Base-by-base conservation (phyloP, 768 basidiomycete species). In the Kwoniella botswanensis region DNA sequence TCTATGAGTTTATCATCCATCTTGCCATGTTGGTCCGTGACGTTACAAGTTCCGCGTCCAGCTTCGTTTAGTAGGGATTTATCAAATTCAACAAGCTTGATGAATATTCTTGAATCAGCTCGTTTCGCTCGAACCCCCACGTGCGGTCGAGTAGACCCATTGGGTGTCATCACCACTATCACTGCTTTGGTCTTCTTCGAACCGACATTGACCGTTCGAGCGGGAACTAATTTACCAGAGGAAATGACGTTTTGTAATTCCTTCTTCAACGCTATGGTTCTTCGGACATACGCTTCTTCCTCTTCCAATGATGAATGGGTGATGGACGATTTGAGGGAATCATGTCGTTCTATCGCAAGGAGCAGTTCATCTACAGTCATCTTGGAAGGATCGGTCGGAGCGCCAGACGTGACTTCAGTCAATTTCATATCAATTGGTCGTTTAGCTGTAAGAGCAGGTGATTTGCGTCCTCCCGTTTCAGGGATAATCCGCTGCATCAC, bases 21-120 rank as follows among this genome's bases (percentile, higher is more conserved):
- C n/a, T 18, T 10, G 21, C 42, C 56, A 43, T 41, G 22, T 21
- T 29, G 29, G 42, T 56, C 35, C 18, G 53, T 57, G 71, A 21
- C 62, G 50, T 24, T 43, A 21, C 53, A 50, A 15, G 21, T 50
- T 4, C 64, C 65, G 4, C 63, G 50, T 22, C 63, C 64, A 18
- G 71, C 44, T 10, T 62, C 63, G 17, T 42, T 44, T 17, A 79
- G 50, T 56, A 75, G 46, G 5, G 67, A 46, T 54, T 73, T 29
- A 61, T 80, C 81, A 68, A 83, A 82, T 41, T 79, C 77, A 18
- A 72, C 59, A 1, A 83, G 74, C 55, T 70, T 67, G 70, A 83
- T 78, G 61, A 78, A 79, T 15, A 83, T 71, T 46, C 78, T 71
- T n/a, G 79, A 79, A 68, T 83, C 81, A 24, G 82, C 76, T 64